Percentiles rank a stretch among this genome's conserved stretches.
phyloP scores from a whole-genome alignment of 2,329 filamentous ascomycete species.

The Coniella vitis region DNA sequence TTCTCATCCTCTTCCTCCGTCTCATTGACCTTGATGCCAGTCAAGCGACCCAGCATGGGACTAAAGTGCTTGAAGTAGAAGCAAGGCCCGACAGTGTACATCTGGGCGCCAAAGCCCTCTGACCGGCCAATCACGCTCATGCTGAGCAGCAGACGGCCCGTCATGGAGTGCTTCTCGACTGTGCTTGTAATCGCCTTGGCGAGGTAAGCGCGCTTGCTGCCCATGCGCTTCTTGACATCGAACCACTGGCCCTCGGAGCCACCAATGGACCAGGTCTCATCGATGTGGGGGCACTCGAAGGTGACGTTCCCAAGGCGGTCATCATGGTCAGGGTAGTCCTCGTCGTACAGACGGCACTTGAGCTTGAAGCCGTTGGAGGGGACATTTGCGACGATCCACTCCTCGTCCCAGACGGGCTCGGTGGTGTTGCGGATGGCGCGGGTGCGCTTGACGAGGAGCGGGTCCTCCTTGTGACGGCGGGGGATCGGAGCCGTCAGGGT shows the following conservation, averaged over 20 bases:
- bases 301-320: slow-evolving; percentile 85
- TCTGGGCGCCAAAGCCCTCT: slow-evolving; percentile 57
- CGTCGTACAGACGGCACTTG: slow-evolving; percentile 83
- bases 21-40: slow-evolving; percentile 62
- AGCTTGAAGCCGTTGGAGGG: slow-evolving; percentile 74
- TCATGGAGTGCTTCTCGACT: slow-evolving; percentile 58
- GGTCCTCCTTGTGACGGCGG: slow-evolving; percentile 79
- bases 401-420: slow-evolving; percentile 73
- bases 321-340: slow-evolving; percentile 79
- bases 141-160: slow-evolving; percentile 64
- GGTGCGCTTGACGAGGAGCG: slow-evolving; percentile 66
- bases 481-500: slow-evolving; percentile 67
- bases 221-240: slow-evolving; percentile 73
- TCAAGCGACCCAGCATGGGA: slow-evolving; percentile 77
- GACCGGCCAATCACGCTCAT: slow-evolving; percentile 73
- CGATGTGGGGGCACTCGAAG: slow-evolving; percentile 53
- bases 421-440: slow-evolving; percentile 65
- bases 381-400: slow-evolving; percentile 85
- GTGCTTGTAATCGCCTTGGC: slow-evolving; percentile 62
- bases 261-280: slow-evolving; percentile 64
- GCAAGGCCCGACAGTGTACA: slow-evolving; percentile 74
- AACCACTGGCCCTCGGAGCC: slow-evolving; percentile 49
- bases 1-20: slow-evolving; percentile 33
- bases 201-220: slow-evolving; percentile 79
- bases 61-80: slow-evolving; percentile 80